phyloP scores from a whole-genome alignment of 352 stramenopile species.

The Pythium aquatile region DNA sequence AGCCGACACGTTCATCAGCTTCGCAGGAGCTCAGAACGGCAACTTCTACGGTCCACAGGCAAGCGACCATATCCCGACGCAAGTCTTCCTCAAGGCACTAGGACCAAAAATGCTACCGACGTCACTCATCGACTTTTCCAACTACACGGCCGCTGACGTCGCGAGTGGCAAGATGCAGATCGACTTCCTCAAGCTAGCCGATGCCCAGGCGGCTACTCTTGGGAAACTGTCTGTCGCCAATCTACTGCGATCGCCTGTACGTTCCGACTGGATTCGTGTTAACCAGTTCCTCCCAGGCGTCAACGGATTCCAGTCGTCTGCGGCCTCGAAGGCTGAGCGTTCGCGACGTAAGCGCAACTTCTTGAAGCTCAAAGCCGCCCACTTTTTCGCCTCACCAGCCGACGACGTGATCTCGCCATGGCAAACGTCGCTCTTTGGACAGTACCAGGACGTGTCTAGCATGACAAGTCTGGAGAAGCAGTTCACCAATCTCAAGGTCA shows the following conservation, averaged over 20 bases:
- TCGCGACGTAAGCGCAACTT: conserved; percentile 34
- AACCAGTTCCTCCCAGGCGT: conserved; percentile 38
- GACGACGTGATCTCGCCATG: conserved; percentile 39
- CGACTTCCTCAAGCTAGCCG: conserved; percentile 34
- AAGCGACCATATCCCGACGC: conserved; percentile 16
- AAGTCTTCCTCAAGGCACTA: conserved; percentile 36
- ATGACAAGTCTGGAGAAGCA: conserved; percentile 25
- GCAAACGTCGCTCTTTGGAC: conserved; percentile 30
- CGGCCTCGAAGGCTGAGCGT: conserved; percentile 16
- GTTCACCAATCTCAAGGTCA: conserved; percentile 29
- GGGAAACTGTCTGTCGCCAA: conserved; percentile 40
- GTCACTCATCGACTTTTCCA: conserved; percentile 35
- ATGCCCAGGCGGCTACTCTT: conserved; percentile 29
- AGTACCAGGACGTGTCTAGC: conserved; percentile 30
- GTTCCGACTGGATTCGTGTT: conserved; percentile 22
- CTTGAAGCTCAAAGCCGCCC: conserved; percentile 16
- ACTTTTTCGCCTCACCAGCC: conserved; percentile 34
- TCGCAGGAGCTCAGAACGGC: conserved; percentile 48
- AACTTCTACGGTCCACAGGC: conserved; percentile 49
- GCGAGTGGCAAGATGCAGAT: conserved; percentile 33
- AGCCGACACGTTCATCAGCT: conserved; percentile 40
- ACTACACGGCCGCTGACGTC: conserved; percentile 27
- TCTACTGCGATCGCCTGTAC: conserved; percentile 32
- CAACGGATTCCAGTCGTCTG: conserved; percentile 35
- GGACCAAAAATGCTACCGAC: conserved; percentile 30